Base-by-base conservation (phyloP, 148 eudicot species). In the Polygonum maritimum region DNA sequence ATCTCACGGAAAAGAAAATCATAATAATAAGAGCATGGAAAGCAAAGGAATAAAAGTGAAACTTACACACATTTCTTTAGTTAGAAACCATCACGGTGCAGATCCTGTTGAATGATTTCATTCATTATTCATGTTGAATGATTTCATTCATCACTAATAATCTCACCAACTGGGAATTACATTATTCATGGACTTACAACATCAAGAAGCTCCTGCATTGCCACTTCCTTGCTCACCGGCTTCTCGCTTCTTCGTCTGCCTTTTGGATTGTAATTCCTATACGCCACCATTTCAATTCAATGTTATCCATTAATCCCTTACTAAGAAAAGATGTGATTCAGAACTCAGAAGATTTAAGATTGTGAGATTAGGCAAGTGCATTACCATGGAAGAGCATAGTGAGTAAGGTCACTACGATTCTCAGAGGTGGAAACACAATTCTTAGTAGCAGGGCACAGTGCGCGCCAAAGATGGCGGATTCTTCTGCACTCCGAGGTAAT, bases 81-180 rank as follows among this genome's bases (percentile, higher is more conserved):
- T 75, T 83, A 63, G 99, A 96, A 75, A 91, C 83, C 99, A 96
- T 96, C 58, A 96, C 98, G 49, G 99, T 96, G 84, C 99, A 96
- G 31, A 26, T 26, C 31, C 31, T 26, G 31, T 26, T 26, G 31
- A 26, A 26, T 26, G 31, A 26, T 26, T 26, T 26, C 31, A 26
- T 26, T 26, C 31, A 26, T 26, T 26, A 26, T 26, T 26, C 31
- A 26, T 26, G 31, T 26, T 26, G 31, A 26, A 26, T 26, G 31
- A 26, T 26, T 26, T 26, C 31, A 26, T 26, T 26, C 31, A 26
- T 26, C 31, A 26, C 31, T 26, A 26, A 26, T 26, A 26, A 26
- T 26, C 31, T 26, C 31, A 1, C 31, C 31, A 26, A 26, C 31
- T 26, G 31, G 31, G 31, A 26, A 26, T 26, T 26, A 26, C 31